Evolutionary conservation across 140 eudicot species (phyloP), one percentile per base, ranked within the genome.

Genomic region (Flaveria floridana): DNA sequence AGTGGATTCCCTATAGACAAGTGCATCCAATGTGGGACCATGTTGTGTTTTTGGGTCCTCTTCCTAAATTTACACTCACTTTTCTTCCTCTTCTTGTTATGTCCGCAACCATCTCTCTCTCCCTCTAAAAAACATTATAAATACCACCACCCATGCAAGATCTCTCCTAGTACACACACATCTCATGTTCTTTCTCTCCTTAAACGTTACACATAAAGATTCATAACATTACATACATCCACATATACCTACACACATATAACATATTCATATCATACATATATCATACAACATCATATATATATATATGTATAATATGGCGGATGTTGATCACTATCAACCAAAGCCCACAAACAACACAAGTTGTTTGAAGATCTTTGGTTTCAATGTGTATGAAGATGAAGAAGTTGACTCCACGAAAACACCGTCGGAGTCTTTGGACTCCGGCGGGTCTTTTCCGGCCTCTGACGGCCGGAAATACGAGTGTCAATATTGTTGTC

Each of bases 401-500:
- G 89, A 87, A 55, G 86, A 77, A 28, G 87, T 80, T 7, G 88
- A 86, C 14, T 89, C 96, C 44, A 86, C 81, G 71, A 82, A 86
- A 59, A 81, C 91, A 12, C 81, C 82, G 4, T 77, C 91, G 0
- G 86, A 72, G 39, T 74, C 86, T 25, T 76, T 88, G 12, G 96
- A 87, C 23, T 81, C 89, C 75, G 89, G 86, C 57, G 76, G 82
- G 2, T 78, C 71, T 28, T 87, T 89, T 28, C 85, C 89, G 15
- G 19, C 85, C 16, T 15, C 90, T 67, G 95, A 86, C 53, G 90
- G 90, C 86, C 91, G 97, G 78, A 88, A 88, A 74, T 91, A 83
- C 86, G 92, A 86, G 92, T 91, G 97, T 68, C 96, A 91, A 5
- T 91, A 91, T 76, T 91, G 97, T 67, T 91, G 87, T 81, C 88